These are phyloP conservation scores for Dryadomyces quercivorus DNA, from an alignment of 2,329 filamentous ascomycete species.

Conservation along the genomic window DNA sequence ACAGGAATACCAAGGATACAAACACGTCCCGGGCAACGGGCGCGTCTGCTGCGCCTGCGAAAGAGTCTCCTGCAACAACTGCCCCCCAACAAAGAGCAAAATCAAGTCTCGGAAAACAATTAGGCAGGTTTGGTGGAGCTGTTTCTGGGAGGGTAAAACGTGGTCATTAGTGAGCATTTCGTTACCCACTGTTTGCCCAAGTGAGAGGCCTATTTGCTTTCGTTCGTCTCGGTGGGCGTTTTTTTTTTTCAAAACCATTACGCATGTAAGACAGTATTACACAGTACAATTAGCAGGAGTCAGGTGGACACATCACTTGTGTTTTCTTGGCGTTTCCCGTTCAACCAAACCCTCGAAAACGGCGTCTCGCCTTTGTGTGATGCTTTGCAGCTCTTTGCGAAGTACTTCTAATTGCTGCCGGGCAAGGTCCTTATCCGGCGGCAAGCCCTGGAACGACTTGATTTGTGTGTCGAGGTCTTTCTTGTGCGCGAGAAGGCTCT, in stretches of 20 bases:
- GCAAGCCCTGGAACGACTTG: conserved; percentile 56
- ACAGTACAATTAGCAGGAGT: conserved; percentile 4
- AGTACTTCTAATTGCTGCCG: conserved; percentile 57
- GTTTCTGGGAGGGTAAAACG: conserved; percentile 52
- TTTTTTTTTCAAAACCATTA: no score
- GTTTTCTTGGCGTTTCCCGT: conserved; percentile 40
- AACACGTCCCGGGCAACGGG: conserved; percentile 12
- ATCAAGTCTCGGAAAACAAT: conserved; percentile 52
- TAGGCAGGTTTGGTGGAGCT: conserved; percentile 60
- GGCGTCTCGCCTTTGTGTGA: conserved; percentile 54
- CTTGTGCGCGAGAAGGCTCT: conserved; percentile 43
- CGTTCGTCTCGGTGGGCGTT: not conserved
- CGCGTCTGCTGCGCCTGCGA: conserved; percentile 21
- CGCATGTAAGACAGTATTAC: not conserved
- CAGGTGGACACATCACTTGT: not conserved
- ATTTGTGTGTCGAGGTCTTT: conserved; percentile 50
- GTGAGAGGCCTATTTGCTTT: not conserved
- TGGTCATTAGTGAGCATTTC: conserved; percentile 20
- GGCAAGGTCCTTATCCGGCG: conserved; percentile 57
- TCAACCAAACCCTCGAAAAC: conserved; percentile 65
- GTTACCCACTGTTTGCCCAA: not conserved
- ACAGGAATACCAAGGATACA: conserved; percentile 30
- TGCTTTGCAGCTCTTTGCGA: conserved; percentile 47
- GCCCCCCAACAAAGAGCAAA: conserved; percentile 42
- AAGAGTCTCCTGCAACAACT: conserved; percentile 33